A percentile compares a stretch with the other conserved stretches of the same genome.
Conservation (phyloP, 306 rosid genomes). For the Cicer chorassanicum region DNA sequence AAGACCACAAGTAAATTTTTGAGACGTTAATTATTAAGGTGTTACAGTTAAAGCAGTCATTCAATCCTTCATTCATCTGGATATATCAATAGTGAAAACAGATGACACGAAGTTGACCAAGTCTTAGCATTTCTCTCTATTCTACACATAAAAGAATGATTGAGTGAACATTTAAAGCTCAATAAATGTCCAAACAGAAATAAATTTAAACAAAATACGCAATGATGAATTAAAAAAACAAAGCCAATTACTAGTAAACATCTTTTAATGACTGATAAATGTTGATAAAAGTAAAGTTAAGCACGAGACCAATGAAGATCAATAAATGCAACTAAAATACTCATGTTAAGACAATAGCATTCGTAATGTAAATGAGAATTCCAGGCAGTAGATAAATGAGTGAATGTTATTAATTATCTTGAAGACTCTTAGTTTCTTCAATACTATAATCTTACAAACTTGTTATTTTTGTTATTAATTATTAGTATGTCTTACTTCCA, state of each 20-base stretch:
- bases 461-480: not conserved
- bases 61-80: not conserved
- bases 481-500: conserved; percentile 75
- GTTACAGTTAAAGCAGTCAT: conserved; percentile 1
- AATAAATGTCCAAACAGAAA: conserved; percentile 8
- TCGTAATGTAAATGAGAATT: conserved; percentile 21
- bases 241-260: conserved; percentile 11
- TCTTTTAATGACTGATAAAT: not conserved
- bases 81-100: not conserved
- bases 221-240: not conserved
- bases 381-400: not conserved
- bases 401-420: not conserved
- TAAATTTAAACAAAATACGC: not conserved
- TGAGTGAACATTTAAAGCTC: conserved; percentile 24
- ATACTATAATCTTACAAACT: not conserved
- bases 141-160: not conserved
- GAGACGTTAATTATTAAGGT: conserved; percentile 1
- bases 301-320: conserved; percentile 6
- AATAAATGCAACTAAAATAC: conserved; percentile 8
- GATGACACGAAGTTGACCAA: not conserved
- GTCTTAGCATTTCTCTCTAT: not conserved
- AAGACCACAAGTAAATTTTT: not conserved
- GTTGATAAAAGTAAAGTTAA: not conserved
- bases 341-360: not conserved
- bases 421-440: not conserved